phyloP scores from a whole-genome alignment of 2,329 filamentous ascomycete species.

The Chaetoscypha palmicola region DNA sequence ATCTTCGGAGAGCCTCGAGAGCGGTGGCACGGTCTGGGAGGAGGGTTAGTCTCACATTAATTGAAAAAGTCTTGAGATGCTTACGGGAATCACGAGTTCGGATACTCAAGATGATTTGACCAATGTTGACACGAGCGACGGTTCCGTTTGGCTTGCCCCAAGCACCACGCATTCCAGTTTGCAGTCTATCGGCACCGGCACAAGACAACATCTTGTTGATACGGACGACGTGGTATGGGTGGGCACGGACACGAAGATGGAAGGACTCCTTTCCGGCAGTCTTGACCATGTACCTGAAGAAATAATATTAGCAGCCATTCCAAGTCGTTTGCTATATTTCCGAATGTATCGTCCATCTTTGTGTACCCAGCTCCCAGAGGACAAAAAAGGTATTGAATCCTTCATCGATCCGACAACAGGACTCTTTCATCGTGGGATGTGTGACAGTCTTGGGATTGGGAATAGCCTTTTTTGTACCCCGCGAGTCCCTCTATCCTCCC shows the following conservation, averaged over 20 bases:
- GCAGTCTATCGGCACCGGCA: conserved; percentile 99
- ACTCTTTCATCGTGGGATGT: too few relatives aligned
- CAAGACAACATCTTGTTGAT: conserved; percentile 99
- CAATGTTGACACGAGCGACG: conserved; percentile 99
- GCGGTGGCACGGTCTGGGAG: conserved; percentile 72
- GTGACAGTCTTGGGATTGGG: too few relatives aligned
- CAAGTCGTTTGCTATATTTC: too few relatives aligned
- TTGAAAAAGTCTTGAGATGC: conserved; percentile 31
- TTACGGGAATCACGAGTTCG: conserved; percentile 89
- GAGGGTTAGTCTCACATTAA: conserved; percentile 24
- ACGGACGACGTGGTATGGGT: conserved; percentile 99
- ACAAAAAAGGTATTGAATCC: conserved; percentile 1
- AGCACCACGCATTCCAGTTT: conserved; percentile 99
- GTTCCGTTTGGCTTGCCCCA: conserved; percentile 99
- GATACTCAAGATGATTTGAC: conserved; percentile 96
- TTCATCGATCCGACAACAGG: neutral
- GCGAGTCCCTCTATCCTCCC: too few relatives aligned
- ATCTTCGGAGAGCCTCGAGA: conserved; percentile 97
- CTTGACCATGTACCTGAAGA: conserved; percentile 55
- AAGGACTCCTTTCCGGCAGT: conserved; percentile 65
- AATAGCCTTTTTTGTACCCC: too few relatives aligned
- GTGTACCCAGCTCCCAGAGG: too few relatives aligned
- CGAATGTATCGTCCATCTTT: too few relatives aligned
- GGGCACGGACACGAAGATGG: conserved; percentile 75
- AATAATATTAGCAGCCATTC: conserved; percentile 9